Base-by-base conservation (phyloP, 345 rosid species). In the Odontarrhena argentea region DNA sequence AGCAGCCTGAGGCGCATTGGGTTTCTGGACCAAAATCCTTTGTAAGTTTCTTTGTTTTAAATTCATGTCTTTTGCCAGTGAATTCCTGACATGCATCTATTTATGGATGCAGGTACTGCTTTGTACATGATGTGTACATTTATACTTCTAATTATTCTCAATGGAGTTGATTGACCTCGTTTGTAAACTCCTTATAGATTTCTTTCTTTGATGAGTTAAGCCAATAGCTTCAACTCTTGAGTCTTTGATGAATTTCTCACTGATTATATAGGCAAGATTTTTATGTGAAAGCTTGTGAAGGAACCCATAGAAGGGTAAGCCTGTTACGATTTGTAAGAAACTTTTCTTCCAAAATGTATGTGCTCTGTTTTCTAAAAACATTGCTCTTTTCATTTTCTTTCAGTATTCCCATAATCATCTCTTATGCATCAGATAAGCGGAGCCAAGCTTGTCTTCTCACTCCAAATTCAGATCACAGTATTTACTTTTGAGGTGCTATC, bases 31-130 rank as follows among this genome's bases (percentile, higher is more conserved):
- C 67, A 44, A 50, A 28, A 52, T 59, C 47, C 62, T 51, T 7
- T 15, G 77, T 66, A 49, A 65, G 71, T 55, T 65, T 9, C 12
- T 24, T 72, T 28, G 54, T 56, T 63, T 42, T 63, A 30, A 32
- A 50, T 2, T 55, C 14, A 36, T 70, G 63, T 62, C n/a, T 55
- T 28, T 18, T 44, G 13, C 36, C n/a, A 15, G 12, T 54, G 42
- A 65, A 30, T 18, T 43, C 32, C 42, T 30, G 47, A 52, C 35
- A 62, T 62, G 26, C 42, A 45, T 63, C 41, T 46, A 35, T 63
- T 62, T 70, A 24, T 47, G 13, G 12, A 37, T 63, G 63, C 75
- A 62, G 69, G 43, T 15, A 45, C 42, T 46, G 8, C 57, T 46
- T 14, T 45, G 34, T 54, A 44, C 74, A 60, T 69, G 60, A 42